Base-by-base conservation (phyloP, 2,329 filamentous ascomycete genomes). In the Colletotrichum neosansevieriae region DNA sequence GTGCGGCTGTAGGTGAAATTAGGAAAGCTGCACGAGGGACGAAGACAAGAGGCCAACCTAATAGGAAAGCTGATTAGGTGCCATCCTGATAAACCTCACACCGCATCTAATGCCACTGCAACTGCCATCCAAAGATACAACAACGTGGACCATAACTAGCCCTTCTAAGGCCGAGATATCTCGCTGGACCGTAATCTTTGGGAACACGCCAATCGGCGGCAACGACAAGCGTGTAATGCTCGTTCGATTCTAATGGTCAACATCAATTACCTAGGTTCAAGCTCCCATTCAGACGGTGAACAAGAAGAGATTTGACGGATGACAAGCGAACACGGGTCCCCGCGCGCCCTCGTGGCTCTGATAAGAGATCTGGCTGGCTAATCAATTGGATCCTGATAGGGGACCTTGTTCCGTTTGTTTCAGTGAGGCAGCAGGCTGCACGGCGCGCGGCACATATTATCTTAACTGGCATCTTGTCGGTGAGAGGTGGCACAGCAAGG, bases 361-460 rank as follows among this genome's bases (percentile, higher is more conserved):
- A 21, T 6, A 34, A 42, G 62, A 38, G 54, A 69, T 66, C 21
- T 69, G 66, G 66, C 49, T 69, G 66, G 66, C 60, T 34, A 51
- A 29, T 66, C 42, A 17, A 54, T 29, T 34, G 42, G 24, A 34
- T 13, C 10, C 47, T 42, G 56, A 66, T 59, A 34, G 34, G 21
- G 19, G 13, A 69, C 66, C 62, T 60, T 69, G 66, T 49, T 47
- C 6, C 15, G 42, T 66, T 38, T 51, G 47, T 50, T 58, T 66
- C 53, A 62, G 66, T 69, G 66, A 69, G 49, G 53, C 62, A 57
- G 54, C 62, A 69, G 49, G 53, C 62, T 60, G 54, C 62, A 66
- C 47, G 47, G n/a, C 34, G 32, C 49, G 42, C 44, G 58, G 58
- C 63, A 54, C 24, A 24, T 19, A 34, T 36, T 45, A 24, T 54